Base-by-base conservation (phyloP, 2,329 filamentous ascomycete genomes). In the Cytospora schulzeri region DNA sequence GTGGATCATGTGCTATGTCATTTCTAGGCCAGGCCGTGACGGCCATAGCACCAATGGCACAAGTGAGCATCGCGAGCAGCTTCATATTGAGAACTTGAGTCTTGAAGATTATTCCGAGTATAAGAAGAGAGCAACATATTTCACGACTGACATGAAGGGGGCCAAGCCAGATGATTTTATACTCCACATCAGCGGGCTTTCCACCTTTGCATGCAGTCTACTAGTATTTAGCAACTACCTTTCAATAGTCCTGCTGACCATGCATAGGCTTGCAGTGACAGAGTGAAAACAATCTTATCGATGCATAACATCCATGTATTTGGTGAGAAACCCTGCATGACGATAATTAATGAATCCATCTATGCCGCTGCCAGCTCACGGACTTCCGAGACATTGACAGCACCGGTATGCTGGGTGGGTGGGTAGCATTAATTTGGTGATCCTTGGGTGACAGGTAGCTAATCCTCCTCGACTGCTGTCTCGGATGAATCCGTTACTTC, bases 401-500 rank as follows among this genome's bases (percentile, higher is more conserved):
- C 17, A 35, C 52, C 59, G 38, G 19, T 22, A 52, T 48, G 35
- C 33, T 52, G 33, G 50, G 14, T 61, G 33, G 45, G 54, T 50
- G 22, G 48, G 51, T 38, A n/a, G 29, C 4, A 14, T 41, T 48
- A 3, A 3, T 29, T 17, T 56, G 22, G 7, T 45, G 33, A 48
- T 26, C n/a, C 28, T 6, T 29, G 19, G 14, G 52, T 51, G 17
- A 17, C 8, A 6, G 19, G 24, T 52, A 19, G 29, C 26, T 26
- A 26, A 31, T 50, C 29, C 38, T 62, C 54, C 31, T 56, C 35
- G 8, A 41, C 26, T 62, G 45, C 22, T 51, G 60, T 62, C 60
- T 62, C 52, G 48, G 60, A 19, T 28, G 60, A 51, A 1, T 62
- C 41, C 50, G 52, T 29, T 28, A 62, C 60, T 56, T 62, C 60